phyloP scores from a whole-genome alignment of 176 grass and related monocot genomes.

The Otatea glauca region DNA sequence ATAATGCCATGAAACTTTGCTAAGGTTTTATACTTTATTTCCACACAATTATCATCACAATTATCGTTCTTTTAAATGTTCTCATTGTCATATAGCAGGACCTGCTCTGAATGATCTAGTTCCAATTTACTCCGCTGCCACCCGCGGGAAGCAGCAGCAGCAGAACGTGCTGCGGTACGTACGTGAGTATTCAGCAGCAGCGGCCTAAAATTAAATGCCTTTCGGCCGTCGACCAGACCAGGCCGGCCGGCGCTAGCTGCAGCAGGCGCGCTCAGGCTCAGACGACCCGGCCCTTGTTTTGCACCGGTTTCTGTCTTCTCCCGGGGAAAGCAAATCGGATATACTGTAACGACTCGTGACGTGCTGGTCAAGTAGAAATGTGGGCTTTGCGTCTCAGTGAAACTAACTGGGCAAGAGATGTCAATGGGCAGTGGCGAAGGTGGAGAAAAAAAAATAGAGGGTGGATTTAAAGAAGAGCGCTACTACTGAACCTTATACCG shows the following conservation, averaged over 20 bases:
- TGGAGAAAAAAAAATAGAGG: too few relatives aligned
- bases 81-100: too few relatives aligned
- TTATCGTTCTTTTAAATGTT: too few relatives aligned
- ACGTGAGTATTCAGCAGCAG: neutral
- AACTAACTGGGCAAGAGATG: neutral
- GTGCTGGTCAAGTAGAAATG: neutral
- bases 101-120: too few relatives aligned
- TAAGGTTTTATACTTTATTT: too few relatives aligned
- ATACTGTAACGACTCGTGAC: neutral
- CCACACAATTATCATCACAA: too few relatives aligned
- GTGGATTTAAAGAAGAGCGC: too few relatives aligned
- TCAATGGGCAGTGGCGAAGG: too few relatives aligned
- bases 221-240: constrained; percentile 15
- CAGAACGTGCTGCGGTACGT: neutral
- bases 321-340: neutral
- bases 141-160: neutral
- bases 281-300: neutral
- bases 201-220: constrained; percentile 1
- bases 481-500: too few relatives aligned
- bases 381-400: neutral
- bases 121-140: neutral
- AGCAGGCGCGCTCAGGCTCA: neutral
- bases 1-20: too few relatives aligned
- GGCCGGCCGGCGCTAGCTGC: neutral
- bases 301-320: neutral